These are phyloP conservation scores for Botrytis porri DNA, from an alignment of 2,329 filamentous ascomycete species.

Conservation along the genomic window DNA sequence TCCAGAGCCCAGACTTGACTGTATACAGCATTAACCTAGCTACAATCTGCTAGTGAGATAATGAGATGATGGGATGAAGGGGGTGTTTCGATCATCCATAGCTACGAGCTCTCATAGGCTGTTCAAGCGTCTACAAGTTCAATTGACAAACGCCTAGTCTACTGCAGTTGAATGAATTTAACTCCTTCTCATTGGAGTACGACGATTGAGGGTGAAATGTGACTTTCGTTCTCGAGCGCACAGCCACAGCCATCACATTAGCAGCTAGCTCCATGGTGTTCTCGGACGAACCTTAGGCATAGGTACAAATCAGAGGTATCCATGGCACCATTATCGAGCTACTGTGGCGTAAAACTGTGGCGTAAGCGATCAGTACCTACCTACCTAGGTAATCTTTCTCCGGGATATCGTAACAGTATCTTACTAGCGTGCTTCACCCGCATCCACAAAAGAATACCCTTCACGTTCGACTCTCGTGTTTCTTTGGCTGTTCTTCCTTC, in stretches of 20 bases:
- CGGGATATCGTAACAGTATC: background rate
- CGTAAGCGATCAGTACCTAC: background rate
- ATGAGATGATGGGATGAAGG: background rate
- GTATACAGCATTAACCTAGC: background rate
- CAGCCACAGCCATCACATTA: background rate
- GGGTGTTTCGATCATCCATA: background rate
- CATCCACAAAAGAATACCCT: background rate
- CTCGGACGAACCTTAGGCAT: background rate
- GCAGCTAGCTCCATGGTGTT: background rate
- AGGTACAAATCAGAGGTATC: background rate
- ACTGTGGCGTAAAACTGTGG: background rate
- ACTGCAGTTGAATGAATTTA: background rate
- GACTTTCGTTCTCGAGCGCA: background rate
- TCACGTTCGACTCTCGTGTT: background rate
- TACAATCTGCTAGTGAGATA: background rate
- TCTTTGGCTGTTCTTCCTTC: background rate
- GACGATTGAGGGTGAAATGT: background rate
- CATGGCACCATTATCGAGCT: background rate
- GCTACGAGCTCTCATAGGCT: background rate
- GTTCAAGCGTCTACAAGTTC: background rate
- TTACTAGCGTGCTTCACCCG: background rate
- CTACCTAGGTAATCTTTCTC: background rate
- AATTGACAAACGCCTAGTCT: conserved; percentile 4
- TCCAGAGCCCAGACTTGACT: background rate
- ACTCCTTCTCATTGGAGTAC: background rate